Percentiles rank a stretch among this genome's conserved stretches.
phyloP scores from a whole-genome alignment of 1,284 basidiomycete species.

The Ustilago esculenta region DNA sequence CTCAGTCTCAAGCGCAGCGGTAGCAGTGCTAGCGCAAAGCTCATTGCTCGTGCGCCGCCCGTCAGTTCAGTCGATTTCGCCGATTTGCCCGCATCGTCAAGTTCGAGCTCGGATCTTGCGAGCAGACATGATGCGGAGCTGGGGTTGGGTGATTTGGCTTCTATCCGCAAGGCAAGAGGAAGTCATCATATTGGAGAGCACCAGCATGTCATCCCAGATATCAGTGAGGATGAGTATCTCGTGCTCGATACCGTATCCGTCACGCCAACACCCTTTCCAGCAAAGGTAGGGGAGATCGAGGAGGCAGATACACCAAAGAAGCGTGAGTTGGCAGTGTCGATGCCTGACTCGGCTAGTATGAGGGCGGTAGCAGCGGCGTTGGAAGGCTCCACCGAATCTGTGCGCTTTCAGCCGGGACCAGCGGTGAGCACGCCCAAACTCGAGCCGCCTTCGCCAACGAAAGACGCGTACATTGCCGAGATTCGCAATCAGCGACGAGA shows the following conservation, averaged over 20 bases:
- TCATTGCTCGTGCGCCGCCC: constrained; percentile 44
- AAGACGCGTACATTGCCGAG: constrained; percentile 11
- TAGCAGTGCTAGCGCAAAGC: constrained; percentile 26
- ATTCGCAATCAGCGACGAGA: constrained; percentile 10
- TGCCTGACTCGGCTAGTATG: constrained; percentile 40
- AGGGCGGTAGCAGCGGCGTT: constrained; percentile 28
- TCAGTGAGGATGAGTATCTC: constrained; percentile 35
- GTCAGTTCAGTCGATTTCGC: constrained; percentile 50
- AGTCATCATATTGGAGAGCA: constrained; percentile 13
- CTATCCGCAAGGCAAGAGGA: constrained; percentile 35
- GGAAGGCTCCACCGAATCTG: constrained; percentile 16
- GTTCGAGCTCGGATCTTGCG: constrained; percentile 16
- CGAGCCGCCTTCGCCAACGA: constrained; percentile 23
- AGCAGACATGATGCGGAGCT: not conserved
- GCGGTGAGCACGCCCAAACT: constrained; percentile 23
- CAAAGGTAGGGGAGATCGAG: not conserved
- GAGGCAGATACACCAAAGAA: constrained; percentile 10
- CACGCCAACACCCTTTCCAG: constrained; percentile 1
- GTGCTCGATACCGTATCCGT: constrained; percentile 14
- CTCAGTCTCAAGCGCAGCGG: constrained; percentile 41
- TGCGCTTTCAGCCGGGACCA: constrained; percentile 28
- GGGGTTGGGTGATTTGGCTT: constrained; percentile 27
- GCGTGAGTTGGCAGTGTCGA: not conserved
- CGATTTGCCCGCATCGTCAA: constrained; percentile 25
- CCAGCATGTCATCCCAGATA: constrained; percentile 14